Percentiles rank a stretch among this genome's conserved stretches.
Conservation (phyloP, 2,329 filamentous ascomycete genomes). For the Fusarium hainanense region DNA sequence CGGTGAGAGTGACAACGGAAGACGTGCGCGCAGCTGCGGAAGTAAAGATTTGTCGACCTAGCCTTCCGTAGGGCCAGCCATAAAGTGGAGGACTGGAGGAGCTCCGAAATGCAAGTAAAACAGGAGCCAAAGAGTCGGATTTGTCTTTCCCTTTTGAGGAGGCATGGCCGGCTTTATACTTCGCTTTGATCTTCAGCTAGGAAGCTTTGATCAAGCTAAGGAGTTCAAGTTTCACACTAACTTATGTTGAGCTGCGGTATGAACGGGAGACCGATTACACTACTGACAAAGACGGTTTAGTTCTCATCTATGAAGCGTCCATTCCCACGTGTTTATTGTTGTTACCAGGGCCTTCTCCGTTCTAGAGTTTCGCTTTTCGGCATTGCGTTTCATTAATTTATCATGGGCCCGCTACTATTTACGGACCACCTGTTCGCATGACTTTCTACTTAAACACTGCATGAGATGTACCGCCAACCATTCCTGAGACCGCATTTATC, state of each 20-base stretch:
- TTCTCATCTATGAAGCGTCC: neutral
- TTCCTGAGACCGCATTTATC: neutral
- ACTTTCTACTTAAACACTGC: neutral
- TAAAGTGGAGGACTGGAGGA: neutral
- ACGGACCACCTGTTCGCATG: neutral
- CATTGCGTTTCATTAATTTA: neutral
- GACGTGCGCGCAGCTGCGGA: neutral
- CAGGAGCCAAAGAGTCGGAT: neutral
- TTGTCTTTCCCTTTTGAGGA: neutral
- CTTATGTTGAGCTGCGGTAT: neutral
- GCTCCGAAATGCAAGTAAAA: neutral
- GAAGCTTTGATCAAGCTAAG: neutral
- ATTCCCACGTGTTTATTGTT: neutral
- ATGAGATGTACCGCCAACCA: neutral
- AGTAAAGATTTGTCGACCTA: neutral
- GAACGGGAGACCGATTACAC: neutral
- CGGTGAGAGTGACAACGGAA: neutral
- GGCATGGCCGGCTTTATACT: neutral
- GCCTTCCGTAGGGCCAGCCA: neutral
- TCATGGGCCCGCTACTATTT: neutral
- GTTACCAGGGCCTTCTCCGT: neutral
- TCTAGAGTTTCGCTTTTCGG: neutral
- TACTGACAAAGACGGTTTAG: neutral
- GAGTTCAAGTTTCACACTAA: neutral
- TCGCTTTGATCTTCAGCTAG: neutral